A percentile compares a stretch with the other conserved stretches of the same genome.
phyloP scores from a whole-genome alignment of 2,329 filamentous ascomycete species.

The Beauveria bassiana region DNA sequence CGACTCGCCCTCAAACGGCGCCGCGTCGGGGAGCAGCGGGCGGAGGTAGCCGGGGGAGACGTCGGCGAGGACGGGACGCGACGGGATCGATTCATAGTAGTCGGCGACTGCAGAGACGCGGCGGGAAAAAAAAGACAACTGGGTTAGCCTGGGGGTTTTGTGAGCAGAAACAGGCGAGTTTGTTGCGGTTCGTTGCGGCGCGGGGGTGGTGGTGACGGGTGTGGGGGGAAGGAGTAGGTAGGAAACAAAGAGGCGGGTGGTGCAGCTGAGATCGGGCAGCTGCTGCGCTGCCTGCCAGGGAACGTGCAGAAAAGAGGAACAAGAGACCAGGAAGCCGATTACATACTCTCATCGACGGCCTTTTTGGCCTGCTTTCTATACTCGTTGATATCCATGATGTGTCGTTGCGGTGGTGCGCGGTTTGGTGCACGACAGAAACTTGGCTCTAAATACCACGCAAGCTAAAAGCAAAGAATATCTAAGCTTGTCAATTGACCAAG shows the following conservation, averaged over 20 bases:
- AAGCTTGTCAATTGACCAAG: not conserved
- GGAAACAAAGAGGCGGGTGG: not conserved
- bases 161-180: not conserved
- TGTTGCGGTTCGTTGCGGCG: not conserved
- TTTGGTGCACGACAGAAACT: not conserved
- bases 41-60: constrained; percentile 81
- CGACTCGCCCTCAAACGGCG: constrained; percentile 59
- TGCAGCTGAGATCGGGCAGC: not conserved
- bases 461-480: not conserved
- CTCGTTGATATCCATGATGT: constrained; percentile 67
- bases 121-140: no score
- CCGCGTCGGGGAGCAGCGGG: constrained; percentile 62
- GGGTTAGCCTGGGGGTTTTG: not conserved
- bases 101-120: constrained; percentile 53
- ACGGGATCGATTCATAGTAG: constrained; percentile 71
- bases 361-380: constrained; percentile 71
- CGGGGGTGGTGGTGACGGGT: constrained; percentile 3
- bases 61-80: constrained; percentile 64
- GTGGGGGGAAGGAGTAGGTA: constrained; percentile 4
- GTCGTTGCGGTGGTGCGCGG: not conserved
- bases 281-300: no score
- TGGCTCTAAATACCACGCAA: not conserved
- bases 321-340: not conserved
- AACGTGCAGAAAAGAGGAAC: not conserved
- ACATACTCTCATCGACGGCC: constrained; percentile 75